Percentiles rank a stretch among this genome's conserved stretches.
Evolutionary conservation across 768 basidiomycete genomes (phyloP).

Genomic region (Rhizopogon vinicolor): DNA sequence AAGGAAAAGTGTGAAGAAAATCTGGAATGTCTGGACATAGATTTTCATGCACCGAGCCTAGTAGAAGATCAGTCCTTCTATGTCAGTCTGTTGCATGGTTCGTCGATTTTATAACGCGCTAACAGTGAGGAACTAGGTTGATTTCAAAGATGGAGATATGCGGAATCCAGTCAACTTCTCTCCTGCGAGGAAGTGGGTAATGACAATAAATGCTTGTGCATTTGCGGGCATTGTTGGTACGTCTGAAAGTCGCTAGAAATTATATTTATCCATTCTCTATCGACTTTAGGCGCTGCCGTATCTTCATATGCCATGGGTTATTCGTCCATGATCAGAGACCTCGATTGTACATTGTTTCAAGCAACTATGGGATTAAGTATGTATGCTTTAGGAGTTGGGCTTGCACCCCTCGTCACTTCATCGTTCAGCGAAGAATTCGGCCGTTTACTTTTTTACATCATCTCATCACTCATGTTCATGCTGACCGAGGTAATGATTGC

Average conservation of each 20-base stretch:
- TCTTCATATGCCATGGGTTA: slow-evolving; percentile 54
- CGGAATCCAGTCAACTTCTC: slow-evolving; percentile 39
- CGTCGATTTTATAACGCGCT: not conserved
- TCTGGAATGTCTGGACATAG: not conserved
- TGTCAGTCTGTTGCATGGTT: slow-evolving; percentile 3
- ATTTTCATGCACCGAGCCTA: not conserved
- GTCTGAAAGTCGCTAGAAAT: not conserved
- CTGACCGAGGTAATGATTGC: slow-evolving; percentile 43
- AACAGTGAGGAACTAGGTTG: slow-evolving; percentile 26
- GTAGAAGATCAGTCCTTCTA: slow-evolving; percentile 6
- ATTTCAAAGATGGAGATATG: slow-evolving; percentile 33
- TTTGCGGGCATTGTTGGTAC: slow-evolving; percentile 29
- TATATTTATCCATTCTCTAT: not conserved
- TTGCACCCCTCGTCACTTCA: slow-evolving; percentile 61
- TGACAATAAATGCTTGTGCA: slow-evolving; percentile 30
- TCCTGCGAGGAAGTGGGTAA: slow-evolving; percentile 35
- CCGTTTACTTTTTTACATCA: slow-evolving; percentile 53
- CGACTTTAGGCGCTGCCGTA: slow-evolving; percentile 39
- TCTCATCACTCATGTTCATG: slow-evolving; percentile 44
- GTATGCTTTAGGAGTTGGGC: slow-evolving; percentile 56
- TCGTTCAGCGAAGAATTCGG: slow-evolving; percentile 75
- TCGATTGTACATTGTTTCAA: slow-evolving; percentile 39
- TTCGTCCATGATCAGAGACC: slow-evolving; percentile 46
- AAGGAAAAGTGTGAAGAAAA: not conserved
- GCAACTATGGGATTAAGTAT: slow-evolving; percentile 47